phyloP scores from a whole-genome alignment of 345 rosid species.

The Lumnitzera racemosa region DNA sequence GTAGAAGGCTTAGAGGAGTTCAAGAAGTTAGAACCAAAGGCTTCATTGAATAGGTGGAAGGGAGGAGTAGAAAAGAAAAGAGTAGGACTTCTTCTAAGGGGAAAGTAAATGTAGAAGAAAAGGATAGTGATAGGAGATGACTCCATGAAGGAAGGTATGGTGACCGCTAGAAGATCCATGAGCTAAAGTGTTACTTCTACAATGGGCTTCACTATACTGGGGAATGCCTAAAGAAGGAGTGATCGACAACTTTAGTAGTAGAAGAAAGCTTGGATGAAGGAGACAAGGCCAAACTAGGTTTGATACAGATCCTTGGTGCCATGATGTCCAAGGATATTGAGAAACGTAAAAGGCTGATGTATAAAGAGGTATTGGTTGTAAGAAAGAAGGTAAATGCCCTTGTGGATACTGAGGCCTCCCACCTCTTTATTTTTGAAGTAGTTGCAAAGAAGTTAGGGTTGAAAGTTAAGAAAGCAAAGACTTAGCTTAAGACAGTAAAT shows the following conservation, averaged over 20 bases:
- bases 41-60: background rate
- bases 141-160: too few species aligned
- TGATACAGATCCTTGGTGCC: background rate
- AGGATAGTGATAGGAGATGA: background rate
- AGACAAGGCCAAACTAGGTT: background rate
- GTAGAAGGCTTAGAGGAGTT: background rate
- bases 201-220: background rate
- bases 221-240: constrained; percentile 1
- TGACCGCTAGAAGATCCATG: too few species aligned
- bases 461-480: background rate
- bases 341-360: background rate
- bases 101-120: background rate
- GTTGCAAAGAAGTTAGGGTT: background rate
- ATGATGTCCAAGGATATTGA: background rate
- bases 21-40: background rate
- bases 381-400: background rate
- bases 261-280: background rate
- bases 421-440: background rate
- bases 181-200: background rate
- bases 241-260: background rate
- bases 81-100: background rate
- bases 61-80: background rate
- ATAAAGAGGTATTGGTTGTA: background rate
- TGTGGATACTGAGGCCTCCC: background rate
- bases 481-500: background rate